Percentiles rank a stretch among this genome's conserved stretches.
Conservation (phyloP, 441 rosid genomes). For the Manihot esculenta region DNA sequence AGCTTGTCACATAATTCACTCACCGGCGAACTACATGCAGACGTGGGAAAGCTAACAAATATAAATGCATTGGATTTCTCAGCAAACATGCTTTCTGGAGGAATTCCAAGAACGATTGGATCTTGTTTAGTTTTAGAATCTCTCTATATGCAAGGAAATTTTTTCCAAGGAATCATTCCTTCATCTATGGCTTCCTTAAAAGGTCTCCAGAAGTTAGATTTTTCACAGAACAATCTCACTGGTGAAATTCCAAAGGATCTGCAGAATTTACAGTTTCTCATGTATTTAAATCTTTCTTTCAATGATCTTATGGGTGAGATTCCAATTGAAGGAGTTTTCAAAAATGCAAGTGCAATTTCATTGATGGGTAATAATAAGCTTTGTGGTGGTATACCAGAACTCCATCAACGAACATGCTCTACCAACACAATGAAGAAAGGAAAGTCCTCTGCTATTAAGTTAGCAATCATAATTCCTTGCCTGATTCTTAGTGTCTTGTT, state of each 20-base stretch:
- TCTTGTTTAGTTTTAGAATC: conserved; percentile 8
- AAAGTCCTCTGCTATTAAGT: conserved; percentile 4
- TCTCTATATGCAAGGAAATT: no score
- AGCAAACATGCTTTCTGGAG: conserved; percentile 16
- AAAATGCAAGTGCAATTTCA: no score
- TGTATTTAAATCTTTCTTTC: neutral
- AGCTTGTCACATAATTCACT: conserved; percentile 20
- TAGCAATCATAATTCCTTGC: neutral
- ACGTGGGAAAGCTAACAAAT: neutral
- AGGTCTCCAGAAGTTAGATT: no score
- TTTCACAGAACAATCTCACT: neutral
- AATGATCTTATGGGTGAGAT: no score
- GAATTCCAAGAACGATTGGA: conserved; percentile 10
- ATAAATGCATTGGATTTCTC: neutral
- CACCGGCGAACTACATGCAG: neutral
- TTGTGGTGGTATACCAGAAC: no score
- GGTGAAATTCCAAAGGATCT: conserved; percentile 11
- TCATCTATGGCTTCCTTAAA: no score
- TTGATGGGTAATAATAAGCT: no score
- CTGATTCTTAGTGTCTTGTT: neutral
- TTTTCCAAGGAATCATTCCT: neutral
- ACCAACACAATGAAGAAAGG: no score
- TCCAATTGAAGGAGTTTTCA: no score
- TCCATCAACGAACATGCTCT: no score
- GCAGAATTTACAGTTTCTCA: neutral